A percentile compares a stretch with the other conserved stretches of the same genome.
These are phyloP conservation scores for Eutrema salsugineum DNA, from an alignment of 441 rosid genomes.

Conservation along the genomic window DNA sequence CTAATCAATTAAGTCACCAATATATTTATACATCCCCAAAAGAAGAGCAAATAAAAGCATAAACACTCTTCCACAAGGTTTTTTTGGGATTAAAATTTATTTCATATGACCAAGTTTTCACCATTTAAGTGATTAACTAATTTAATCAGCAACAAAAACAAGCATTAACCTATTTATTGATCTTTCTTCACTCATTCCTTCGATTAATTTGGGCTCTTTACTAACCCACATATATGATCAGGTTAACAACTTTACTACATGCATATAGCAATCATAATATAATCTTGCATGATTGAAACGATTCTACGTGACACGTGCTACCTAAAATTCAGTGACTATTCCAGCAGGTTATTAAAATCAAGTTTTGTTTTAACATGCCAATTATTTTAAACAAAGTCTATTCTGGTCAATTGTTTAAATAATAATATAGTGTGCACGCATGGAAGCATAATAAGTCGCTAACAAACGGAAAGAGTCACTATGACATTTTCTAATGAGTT, in stretches of 20 bases:
- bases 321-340: conserved; percentile 4
- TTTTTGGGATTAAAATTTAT: background rate
- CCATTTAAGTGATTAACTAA: background rate
- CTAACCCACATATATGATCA: background rate
- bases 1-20: background rate
- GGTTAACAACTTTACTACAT: background rate
- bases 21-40: background rate
- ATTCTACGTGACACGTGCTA: conserved; percentile 13
- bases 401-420: background rate
- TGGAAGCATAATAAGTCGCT: conserved; percentile 6
- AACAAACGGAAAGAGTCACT: background rate
- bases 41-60: background rate
- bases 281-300: conserved; percentile 14
- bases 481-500: background rate
- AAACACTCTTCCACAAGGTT: background rate
- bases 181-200: too few species aligned
- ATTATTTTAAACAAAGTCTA: background rate
- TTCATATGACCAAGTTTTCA: background rate
- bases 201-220: background rate
- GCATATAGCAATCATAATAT: background rate
- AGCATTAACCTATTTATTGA: too few species aligned
- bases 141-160: too few species aligned
- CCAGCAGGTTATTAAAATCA: background rate
- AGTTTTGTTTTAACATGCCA: background rate
- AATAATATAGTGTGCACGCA: background rate